phyloP scores from a whole-genome alignment of 202 grass and related monocot genomes.

The Bolboschoenoplectus hybrid region DNA sequence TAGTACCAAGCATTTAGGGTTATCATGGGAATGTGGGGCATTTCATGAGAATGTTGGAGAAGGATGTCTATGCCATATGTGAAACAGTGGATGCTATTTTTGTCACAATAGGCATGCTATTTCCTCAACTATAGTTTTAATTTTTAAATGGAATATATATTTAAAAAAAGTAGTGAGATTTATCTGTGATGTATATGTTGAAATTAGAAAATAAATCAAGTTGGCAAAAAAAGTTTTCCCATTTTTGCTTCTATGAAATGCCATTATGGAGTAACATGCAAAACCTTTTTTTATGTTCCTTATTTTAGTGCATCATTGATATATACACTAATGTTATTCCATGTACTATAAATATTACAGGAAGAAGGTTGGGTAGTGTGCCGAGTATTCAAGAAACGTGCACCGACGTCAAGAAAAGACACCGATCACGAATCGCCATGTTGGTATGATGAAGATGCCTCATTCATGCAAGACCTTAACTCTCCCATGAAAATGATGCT shows the following conservation, averaged over 20 bases:
- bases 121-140: neutral
- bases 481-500: slow-evolving; percentile 54
- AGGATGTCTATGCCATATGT: neutral
- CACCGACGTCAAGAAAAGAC: slow-evolving; percentile 69
- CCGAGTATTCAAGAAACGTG: slow-evolving; percentile 81
- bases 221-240: neutral
- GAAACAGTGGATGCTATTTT: slow-evolving; percentile 21
- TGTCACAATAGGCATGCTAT: slow-evolving; percentile 22
- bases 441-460: slow-evolving; percentile 59
- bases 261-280: neutral
- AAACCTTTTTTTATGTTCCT: neutral
- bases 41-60: neutral
- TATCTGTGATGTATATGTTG: neutral
- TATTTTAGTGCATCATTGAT: neutral
- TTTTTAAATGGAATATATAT: neutral
- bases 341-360: slow-evolving; percentile 43
- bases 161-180: neutral
- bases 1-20: slow-evolving; percentile 25
- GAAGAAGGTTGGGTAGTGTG: slow-evolving; percentile 98
- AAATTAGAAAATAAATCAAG: slow-evolving; percentile 6
- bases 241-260: neutral
- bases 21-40: slow-evolving; percentile 23
- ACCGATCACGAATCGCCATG: slow-evolving; percentile 67
- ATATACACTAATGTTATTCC: neutral
- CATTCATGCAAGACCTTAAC: slow-evolving; percentile 65